These are phyloP conservation scores for Bipolaris victoriae DNA, from an alignment of 2,329 filamentous ascomycete species.

Conservation along the genomic window DNA sequence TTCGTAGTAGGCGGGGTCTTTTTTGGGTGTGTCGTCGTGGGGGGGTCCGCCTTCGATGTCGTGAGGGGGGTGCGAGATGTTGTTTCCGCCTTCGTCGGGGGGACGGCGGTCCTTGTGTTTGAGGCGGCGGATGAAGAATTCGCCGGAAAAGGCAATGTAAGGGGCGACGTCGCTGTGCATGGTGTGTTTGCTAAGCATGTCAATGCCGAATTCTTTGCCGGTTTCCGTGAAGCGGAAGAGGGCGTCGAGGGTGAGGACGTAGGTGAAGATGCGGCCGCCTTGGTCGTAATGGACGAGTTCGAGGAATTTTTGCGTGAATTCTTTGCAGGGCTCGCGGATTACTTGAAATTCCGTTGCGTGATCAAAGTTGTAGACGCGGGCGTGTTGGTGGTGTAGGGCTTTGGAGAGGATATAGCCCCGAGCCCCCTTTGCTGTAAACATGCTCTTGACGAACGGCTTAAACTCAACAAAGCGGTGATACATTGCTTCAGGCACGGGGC, in stretches of 20 bases:
- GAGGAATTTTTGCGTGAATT: constrained; percentile 80
- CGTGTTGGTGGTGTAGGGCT: constrained; percentile 88
- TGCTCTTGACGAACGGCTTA: constrained; percentile 83
- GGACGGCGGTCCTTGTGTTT: constrained; percentile 54
- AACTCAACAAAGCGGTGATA: constrained; percentile 96
- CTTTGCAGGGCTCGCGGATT: constrained; percentile 69
- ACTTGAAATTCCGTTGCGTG: constrained; percentile 73
- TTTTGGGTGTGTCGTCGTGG: constrained; percentile 42
- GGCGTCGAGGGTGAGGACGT: constrained; percentile 86
- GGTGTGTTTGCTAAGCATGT: constrained; percentile 91
- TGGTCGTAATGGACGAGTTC: constrained; percentile 86
- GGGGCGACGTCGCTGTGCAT: constrained; percentile 94
- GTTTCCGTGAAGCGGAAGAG: constrained; percentile 93
- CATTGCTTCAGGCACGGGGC: constrained; percentile 78
- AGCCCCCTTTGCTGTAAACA: constrained; percentile 81
- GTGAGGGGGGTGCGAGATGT: constrained; percentile 59
- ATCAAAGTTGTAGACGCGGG: constrained; percentile 87
- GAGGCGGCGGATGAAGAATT: constrained; percentile 85
- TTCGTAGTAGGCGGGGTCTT: constrained; percentile 71
- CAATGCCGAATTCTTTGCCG: constrained; percentile 92
- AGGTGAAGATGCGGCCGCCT: constrained; percentile 87
- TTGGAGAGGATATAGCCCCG: constrained; percentile 81
- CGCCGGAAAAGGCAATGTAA: constrained; percentile 90
- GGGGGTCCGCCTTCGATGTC: constrained; percentile 57
- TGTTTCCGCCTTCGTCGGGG: constrained; percentile 42